These are phyloP conservation scores for Aspergillus mulundensis DNA, from an alignment of 495 filamentous ascomycete genomes.

Conservation along the genomic window DNA sequence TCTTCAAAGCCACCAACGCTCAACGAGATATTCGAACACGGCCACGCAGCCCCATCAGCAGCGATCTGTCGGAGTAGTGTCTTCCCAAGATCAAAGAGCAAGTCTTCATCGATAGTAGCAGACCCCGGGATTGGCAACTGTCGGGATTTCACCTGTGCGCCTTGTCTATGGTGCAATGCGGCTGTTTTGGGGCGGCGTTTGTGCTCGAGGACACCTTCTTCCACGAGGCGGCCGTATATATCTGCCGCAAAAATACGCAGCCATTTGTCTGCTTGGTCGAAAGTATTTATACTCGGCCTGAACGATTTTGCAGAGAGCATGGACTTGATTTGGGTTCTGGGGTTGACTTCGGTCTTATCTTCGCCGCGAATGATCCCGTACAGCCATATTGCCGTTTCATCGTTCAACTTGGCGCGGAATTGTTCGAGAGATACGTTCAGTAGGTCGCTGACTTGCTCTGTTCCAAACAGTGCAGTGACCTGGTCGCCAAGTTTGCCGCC, in stretches of 20 bases:
- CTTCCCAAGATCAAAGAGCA: slow-evolving; percentile 75
- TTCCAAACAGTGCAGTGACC: slow-evolving; percentile 69
- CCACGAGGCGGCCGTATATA: slow-evolving; percentile 82
- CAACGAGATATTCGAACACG: slow-evolving; percentile 78
- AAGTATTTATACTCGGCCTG: slow-evolving; percentile 71
- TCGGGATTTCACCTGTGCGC: slow-evolving; percentile 64
- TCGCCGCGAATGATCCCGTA: slow-evolving; percentile 82
- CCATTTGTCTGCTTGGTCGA: slow-evolving; percentile 85
- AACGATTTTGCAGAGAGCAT: slow-evolving; percentile 99
- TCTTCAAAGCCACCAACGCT: slow-evolving; percentile 90
- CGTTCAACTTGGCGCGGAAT: slow-evolving; percentile 72
- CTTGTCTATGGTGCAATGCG: slow-evolving; percentile 73
- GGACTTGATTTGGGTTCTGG: slow-evolving; percentile 89
- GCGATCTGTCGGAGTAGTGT: slow-evolving; percentile 71
- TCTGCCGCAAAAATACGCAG: slow-evolving; percentile 89
- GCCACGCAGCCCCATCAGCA: slow-evolving; percentile 76
- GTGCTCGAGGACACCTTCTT: slow-evolving; percentile 88
- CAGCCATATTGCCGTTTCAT: slow-evolving; percentile 85
- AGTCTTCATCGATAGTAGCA: slow-evolving; percentile 61
- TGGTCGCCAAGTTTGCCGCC: slow-evolving; percentile 95
- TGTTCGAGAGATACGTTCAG: slow-evolving; percentile 70
- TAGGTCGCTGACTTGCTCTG: slow-evolving; percentile 74
- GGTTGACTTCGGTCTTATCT: slow-evolving; percentile 83
- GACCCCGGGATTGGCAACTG: slow-evolving; percentile 75
- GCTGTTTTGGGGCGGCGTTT: slow-evolving; percentile 81